Evolutionary conservation across 148 eudicot species (phyloP).

Genomic region (Silene conica): DNA sequence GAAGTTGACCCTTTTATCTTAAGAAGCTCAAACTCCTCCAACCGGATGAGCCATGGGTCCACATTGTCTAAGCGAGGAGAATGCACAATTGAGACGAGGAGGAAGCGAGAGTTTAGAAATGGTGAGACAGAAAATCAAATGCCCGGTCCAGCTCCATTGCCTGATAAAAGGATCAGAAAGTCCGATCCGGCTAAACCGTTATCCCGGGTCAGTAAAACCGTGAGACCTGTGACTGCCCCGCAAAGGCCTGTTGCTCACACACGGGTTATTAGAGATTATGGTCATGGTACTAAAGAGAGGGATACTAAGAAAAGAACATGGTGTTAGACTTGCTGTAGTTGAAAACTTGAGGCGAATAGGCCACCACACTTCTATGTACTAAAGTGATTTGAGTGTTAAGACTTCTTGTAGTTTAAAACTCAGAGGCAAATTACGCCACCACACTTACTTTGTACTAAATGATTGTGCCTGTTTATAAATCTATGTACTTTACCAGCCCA

Average conservation of each 20-base stretch:
- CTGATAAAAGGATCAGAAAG: conserved; percentile 50
- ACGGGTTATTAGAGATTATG: conserved; percentile 31
- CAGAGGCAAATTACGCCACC: not conserved
- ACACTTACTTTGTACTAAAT: not conserved
- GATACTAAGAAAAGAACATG: conserved; percentile 68
- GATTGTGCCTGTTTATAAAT: too few species aligned
- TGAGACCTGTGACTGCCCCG: conserved; percentile 34
- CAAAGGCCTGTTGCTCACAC: conserved; percentile 37
- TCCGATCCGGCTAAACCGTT: conserved; percentile 63
- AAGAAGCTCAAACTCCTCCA: conserved; percentile 53
- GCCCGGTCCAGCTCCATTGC: conserved; percentile 29
- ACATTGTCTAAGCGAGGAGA: conserved; percentile 36
- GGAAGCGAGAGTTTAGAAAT: conserved; percentile 64
- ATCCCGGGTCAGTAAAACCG: conserved; percentile 36
- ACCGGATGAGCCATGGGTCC: conserved; percentile 51
- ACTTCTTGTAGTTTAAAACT: not conserved
- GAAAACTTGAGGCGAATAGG: too few species aligned
- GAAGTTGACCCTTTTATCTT: conserved; percentile 53
- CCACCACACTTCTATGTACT: not conserved
- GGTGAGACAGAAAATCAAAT: conserved; percentile 61
- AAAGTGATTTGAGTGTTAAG: not conserved
- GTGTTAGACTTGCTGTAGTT: conserved; percentile 17
- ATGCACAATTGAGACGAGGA: conserved; percentile 32
- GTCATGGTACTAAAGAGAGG: conserved; percentile 41
- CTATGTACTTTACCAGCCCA: too few species aligned